Evolutionary conservation across 2,329 filamentous ascomycete species (phyloP).

Genomic region (Colletotrichum tabaci): DNA sequence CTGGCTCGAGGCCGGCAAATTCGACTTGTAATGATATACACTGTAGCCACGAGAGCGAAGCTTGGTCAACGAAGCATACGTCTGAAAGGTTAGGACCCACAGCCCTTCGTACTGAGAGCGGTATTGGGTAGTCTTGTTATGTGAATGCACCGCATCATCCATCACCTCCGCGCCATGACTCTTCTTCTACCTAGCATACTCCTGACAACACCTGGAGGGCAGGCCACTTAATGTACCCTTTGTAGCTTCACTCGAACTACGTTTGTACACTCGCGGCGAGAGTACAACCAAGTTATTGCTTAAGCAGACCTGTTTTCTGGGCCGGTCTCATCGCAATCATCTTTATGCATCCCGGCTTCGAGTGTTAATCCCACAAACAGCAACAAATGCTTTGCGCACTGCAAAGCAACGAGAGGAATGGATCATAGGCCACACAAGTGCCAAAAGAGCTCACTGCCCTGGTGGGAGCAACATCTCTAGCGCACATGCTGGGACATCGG

Average conservation of each 20-base stretch:
- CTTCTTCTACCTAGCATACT: background rate
- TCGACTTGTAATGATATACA: slow-evolving; percentile 41
- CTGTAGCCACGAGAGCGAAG: slow-evolving; percentile 37
- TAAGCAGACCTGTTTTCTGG: accelerated
- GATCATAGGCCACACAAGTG: background rate
- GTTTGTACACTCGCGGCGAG: background rate
- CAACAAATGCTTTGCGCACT: background rate
- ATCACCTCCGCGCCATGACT: background rate
- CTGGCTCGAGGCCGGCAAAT: slow-evolving; percentile 14
- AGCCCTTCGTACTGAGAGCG: background rate
- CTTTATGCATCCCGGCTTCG: background rate
- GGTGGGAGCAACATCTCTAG: slow-evolving; percentile 8
- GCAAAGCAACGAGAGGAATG: background rate
- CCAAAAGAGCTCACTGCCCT: slow-evolving; percentile 4
- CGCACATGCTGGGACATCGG: background rate
- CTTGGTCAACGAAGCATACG: slow-evolving; percentile 40
- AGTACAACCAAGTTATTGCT: no score
- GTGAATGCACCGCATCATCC: no score
- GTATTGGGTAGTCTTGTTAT: no score
- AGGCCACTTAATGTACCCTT: background rate
- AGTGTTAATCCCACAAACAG: background rate
- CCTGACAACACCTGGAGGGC: background rate
- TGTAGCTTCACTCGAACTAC: no score
- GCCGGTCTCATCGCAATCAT: background rate
- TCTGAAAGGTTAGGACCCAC: slow-evolving; percentile 12